phyloP scores from a whole-genome alignment of 768 basidiomycete species.

The Naganishia randhawae region DNA sequence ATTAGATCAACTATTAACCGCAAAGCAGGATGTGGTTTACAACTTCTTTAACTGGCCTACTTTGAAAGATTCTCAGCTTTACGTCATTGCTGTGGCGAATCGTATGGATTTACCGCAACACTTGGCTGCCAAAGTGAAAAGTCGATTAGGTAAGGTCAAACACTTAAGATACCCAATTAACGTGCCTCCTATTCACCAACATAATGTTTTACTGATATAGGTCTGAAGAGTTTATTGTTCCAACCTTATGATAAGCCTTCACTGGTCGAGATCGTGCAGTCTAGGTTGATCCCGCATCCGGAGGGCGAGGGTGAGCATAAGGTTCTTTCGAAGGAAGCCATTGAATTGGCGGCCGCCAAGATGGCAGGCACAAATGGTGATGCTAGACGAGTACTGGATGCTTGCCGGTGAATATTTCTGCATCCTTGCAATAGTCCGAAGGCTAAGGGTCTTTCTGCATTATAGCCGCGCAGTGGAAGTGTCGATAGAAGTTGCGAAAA shows the following conservation, averaged over 20 bases:
- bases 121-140: conserved; percentile 85
- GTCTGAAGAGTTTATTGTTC: conserved; percentile 56
- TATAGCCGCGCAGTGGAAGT: conserved; percentile 77
- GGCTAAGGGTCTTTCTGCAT: neutral
- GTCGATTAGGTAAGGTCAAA: conserved; percentile 68
- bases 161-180: neutral
- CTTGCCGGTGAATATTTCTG: conserved; percentile 64
- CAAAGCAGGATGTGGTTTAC: conserved; percentile 97
- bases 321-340: conserved; percentile 64
- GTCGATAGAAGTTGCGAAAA: conserved; percentile 54
- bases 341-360: conserved; percentile 78
- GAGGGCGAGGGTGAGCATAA: conserved; percentile 53
- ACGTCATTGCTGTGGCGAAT: conserved; percentile 95
- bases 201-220: conserved; percentile 21
- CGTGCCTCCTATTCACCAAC: neutral
- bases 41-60: conserved; percentile 99
- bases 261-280: conserved; percentile 78
- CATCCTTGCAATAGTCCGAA: neutral
- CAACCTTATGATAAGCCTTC: conserved; percentile 71
- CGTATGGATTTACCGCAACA: conserved; percentile 97
- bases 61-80: conserved; percentile 74
- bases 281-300: conserved; percentile 61
- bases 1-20: conserved; percentile 89
- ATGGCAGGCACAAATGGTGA: conserved; percentile 84
- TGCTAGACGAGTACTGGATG: conserved; percentile 85